A percentile compares a stretch with the other conserved stretches of the same genome.
These are phyloP conservation scores for Crithidia brevicula DNA, from an alignment of 208 protist genomes.

Conservation along the genomic window DNA sequence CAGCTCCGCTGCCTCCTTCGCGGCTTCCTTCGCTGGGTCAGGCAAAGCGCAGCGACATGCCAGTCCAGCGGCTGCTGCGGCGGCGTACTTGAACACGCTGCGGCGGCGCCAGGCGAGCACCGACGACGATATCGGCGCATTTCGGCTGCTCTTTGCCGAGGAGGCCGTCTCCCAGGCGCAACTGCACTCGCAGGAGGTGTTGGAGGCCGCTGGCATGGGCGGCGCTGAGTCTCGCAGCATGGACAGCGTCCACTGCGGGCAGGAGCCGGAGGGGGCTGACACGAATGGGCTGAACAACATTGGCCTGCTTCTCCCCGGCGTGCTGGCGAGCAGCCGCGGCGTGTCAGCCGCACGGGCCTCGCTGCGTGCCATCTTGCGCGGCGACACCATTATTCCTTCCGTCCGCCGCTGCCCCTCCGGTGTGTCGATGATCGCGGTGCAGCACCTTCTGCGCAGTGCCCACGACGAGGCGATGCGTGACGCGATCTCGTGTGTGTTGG, in stretches of 20 bases:
- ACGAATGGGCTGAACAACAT: constrained; percentile 10
- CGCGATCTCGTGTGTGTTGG: constrained; percentile 44
- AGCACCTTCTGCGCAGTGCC: constrained; percentile 37
- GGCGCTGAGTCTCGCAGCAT: neutral
- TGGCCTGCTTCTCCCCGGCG: constrained; percentile 43
- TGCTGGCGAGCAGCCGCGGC: constrained; percentile 31
- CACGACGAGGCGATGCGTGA: constrained; percentile 33
- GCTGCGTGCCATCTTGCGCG: constrained; percentile 46
- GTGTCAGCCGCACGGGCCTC: constrained; percentile 43
- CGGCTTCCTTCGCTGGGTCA: neutral
- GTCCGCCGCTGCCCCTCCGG: constrained; percentile 26
- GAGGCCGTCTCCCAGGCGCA: constrained; percentile 44
- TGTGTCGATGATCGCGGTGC: constrained; percentile 45
- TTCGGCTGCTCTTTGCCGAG: constrained; percentile 44
- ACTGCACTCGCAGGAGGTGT: constrained; percentile 31
- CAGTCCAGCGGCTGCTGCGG: constrained; percentile 14
- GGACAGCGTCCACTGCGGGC: neutral
- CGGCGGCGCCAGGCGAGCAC: constrained; percentile 19
- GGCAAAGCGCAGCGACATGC: neutral
- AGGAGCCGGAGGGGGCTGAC: constrained; percentile 9
- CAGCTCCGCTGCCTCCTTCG: constrained; percentile 2
- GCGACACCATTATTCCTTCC: constrained; percentile 58
- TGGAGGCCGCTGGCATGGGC: constrained; percentile 19
- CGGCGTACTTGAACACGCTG: constrained; percentile 17
- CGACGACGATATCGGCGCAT: constrained; percentile 51